These are phyloP conservation scores for Phialophora macrospora DNA, from an alignment of 2,329 filamentous ascomycete genomes.

Conservation along the genomic window DNA sequence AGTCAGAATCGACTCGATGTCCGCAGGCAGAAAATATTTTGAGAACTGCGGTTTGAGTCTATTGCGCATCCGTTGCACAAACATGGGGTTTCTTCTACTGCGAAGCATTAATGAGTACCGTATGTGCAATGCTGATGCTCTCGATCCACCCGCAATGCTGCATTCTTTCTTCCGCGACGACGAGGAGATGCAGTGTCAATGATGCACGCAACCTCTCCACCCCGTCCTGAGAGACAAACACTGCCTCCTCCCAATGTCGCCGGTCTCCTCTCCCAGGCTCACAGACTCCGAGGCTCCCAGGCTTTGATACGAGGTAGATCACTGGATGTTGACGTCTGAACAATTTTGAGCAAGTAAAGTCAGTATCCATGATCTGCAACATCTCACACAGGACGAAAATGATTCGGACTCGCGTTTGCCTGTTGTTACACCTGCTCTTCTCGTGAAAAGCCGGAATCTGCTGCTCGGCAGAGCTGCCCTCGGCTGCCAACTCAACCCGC, in stretches of 20 bases:
- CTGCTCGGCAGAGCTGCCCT: slow-evolving; percentile 28
- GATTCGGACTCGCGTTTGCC: neutral
- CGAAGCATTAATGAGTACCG: neutral
- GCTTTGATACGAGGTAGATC: neutral
- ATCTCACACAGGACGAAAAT: slow-evolving; percentile 11
- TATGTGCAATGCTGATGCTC: neutral
- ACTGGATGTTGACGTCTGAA: neutral
- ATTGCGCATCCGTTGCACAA: neutral
- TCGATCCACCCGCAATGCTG: neutral
- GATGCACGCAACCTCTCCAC: neutral
- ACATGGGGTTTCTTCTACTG: neutral
- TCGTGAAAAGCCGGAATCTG: slow-evolving; percentile 22
- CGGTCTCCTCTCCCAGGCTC: neutral
- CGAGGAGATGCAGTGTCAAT: neutral
- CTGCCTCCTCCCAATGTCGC: neutral
- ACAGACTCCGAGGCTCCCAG: too few species aligned
- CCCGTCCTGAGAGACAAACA: neutral
- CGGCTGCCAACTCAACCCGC: neutral
- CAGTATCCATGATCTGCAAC: neutral
- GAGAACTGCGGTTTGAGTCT: neutral
- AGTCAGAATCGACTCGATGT: neutral
- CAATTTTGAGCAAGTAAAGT: neutral
- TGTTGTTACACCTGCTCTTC: neutral
- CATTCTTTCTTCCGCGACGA: neutral
- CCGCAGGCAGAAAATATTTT: slow-evolving; percentile 17